Evolutionary conservation across 2,329 filamentous ascomycete genomes (phyloP), one percentile per base, ranked within the genome.

Genomic region (Colletotrichum kahawae): DNA sequence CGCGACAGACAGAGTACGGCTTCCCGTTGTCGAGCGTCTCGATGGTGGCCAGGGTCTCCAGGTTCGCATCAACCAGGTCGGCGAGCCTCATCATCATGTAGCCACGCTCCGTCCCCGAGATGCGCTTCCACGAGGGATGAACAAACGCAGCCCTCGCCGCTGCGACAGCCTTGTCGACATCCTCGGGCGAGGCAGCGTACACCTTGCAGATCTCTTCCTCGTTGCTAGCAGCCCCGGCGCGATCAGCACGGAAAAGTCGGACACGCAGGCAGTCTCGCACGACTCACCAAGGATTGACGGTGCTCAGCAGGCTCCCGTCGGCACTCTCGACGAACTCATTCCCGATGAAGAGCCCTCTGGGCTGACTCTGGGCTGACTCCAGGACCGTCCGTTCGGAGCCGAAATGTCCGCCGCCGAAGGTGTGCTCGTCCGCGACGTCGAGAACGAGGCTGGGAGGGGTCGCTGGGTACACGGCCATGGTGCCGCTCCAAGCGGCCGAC

Each of bases 11-110:
- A 4, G 87, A 84, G 82, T 94, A 95, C 5, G 94, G 92, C 83
- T 96, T 95, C 82, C 94, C 95, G 80, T 95, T 96, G 83, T 97
- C 94, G 89, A 94, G 93, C 1, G 94, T 93, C 85, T 97, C 94
- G 62, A 89, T 85, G 14, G 87, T 85, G 43, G 87, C 85, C 24
- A 89, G 81, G 2, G 81, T 80, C 76, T 87, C 88, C 33, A 87
- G 88, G 82, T 97, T 88, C 80, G 92, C 81, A 66, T 93, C 91
- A 43, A 96, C 87, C 38, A 96, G 86, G 74, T 93, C 90, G 24
- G 93, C 92, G 34, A 96, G 90, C 82, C 92, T 94, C 82, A 88
- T 87, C 88, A 97, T 90, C 74, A 96, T 83, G 29, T 88, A 88
- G 51, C 92, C 94, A 48, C 94, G 91, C 67, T 94, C 92, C 5